Evolutionary conservation across 805 yeast genomes (phyloP).

Genomic region (Debaryomyces hansenii): DNA sequence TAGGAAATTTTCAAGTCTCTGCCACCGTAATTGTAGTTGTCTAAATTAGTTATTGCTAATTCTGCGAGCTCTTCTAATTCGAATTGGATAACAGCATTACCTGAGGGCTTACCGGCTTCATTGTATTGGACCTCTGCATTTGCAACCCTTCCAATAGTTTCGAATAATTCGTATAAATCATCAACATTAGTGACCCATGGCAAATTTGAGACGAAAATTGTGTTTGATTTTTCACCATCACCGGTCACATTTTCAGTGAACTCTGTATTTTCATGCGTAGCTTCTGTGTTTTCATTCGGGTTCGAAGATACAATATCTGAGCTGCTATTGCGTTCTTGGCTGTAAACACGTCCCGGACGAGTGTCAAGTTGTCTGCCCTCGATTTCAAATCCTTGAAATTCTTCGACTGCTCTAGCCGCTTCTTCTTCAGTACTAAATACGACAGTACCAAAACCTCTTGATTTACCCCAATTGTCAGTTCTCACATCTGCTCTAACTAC

Average conservation of each 20-base stretch:
- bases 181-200: conserved; percentile 88
- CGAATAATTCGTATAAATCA: conserved; percentile 83
- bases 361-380: conserved; percentile 81
- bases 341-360: conserved; percentile 55
- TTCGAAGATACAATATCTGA: not conserved
- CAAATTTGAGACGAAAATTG: conserved; percentile 70
- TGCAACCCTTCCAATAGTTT: conserved; percentile 73
- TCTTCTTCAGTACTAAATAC: conserved; percentile 64
- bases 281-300: conserved; percentile 3
- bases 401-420: conserved; percentile 69
- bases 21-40: conserved; percentile 83
- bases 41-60: conserved; percentile 69
- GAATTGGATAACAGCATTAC: conserved; percentile 83
- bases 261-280: conserved; percentile 38
- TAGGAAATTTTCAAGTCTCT: conserved; percentile 68
- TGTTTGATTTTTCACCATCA: conserved; percentile 49
- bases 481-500: conserved; percentile 83
- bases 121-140: conserved; percentile 75
- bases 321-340: conserved; percentile 1
- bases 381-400: conserved; percentile 65
- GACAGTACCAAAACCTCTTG: conserved; percentile 86
- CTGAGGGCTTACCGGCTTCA: conserved; percentile 66
- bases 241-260: conserved; percentile 70
- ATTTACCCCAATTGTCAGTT: conserved; percentile 64
- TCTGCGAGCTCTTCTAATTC: conserved; percentile 67